phyloP scores from a whole-genome alignment of 2,329 filamentous ascomycete species.

The Ambrosiella cleistominuta region DNA sequence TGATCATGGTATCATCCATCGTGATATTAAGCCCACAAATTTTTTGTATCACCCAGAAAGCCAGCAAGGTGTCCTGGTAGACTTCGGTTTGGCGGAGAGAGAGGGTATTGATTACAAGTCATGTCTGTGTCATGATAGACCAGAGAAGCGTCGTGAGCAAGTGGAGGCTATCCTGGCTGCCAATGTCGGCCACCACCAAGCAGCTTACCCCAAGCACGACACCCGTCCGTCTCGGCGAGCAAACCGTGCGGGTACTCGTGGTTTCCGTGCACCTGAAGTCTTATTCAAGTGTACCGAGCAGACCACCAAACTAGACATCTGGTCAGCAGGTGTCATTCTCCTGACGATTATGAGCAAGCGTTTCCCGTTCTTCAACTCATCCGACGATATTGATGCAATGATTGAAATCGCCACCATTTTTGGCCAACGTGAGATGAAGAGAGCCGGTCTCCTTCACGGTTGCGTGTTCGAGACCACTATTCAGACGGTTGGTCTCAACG shows the following conservation, averaged over 20 bases:
- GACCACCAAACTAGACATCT: slow-evolving; percentile 85
- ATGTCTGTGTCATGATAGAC: slow-evolving; percentile 60
- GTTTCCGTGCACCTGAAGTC: slow-evolving; percentile 91
- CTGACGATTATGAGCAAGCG: slow-evolving; percentile 82
- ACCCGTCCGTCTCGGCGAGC: slow-evolving; percentile 73
- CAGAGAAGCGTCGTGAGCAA: slow-evolving; percentile 42
- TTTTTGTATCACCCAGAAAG: slow-evolving; percentile 78
- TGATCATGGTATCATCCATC: slow-evolving; percentile 67
- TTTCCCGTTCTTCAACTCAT: slow-evolving; percentile 96
- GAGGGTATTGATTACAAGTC: slow-evolving; percentile 60
- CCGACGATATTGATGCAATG: slow-evolving; percentile 95
- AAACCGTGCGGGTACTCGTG: slow-evolving; percentile 85
- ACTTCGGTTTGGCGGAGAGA: slow-evolving; percentile 89
- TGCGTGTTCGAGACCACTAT: slow-evolving; percentile 86
- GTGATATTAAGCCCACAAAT: slow-evolving; percentile 95
- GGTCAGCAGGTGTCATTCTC: slow-evolving; percentile 92
- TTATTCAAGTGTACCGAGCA: slow-evolving; percentile 94
- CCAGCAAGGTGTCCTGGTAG: slow-evolving; percentile 79
- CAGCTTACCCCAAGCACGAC: slow-evolving; percentile 70
- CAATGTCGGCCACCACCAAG: slow-evolving; percentile 34
- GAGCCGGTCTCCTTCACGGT: slow-evolving; percentile 67
- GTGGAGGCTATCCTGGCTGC: slow-evolving; percentile 40
- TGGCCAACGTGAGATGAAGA: slow-evolving; percentile 67
- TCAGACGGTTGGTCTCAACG: slow-evolving; percentile 69
- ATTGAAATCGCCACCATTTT: slow-evolving; percentile 96